Base-by-base conservation (phyloP, 345 rosid species). In the Corymbia maculata region DNA sequence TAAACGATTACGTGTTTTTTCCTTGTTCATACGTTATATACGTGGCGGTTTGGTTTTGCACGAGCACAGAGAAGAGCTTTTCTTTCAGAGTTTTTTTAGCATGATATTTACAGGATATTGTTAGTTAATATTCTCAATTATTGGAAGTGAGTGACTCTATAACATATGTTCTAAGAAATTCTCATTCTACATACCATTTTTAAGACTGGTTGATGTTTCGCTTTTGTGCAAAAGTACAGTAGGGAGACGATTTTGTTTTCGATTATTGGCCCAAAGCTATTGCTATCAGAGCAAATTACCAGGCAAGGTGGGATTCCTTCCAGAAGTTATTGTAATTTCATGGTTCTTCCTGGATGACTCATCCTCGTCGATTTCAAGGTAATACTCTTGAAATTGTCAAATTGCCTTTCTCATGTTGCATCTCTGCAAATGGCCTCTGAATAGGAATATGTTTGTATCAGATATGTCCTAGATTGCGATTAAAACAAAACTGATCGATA, bases 71-170 rank as follows among this genome's bases (percentile, higher is more conserved):
- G 24, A 19, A 70, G 47, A 9, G 47, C 79, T 68, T 68, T 68
- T 32, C 79, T 15, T 36, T 30, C 16, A 1, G 88, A 94, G 93
- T 88, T 94, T 92, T 92, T 22, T 93, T 92, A 13, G 93, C 95
- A n/a, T 95, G 92, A 79, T 90, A 91, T 50, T 61, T 52, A 0
- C 79, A 36, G 42, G 42, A 36, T 36, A 36, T 36, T 36, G 3
- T 36, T 36, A 36, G 4, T 4, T 88, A 93, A 66, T 8, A n/a
- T 14, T n/a, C 15, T n/a, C n/a, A 14, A 66, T 66, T 66, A n/a
- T n/a, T n/a, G 88, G 32, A 95, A 95, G 8, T 53, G 87, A 17
- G 86, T 90, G 7, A 93, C 86, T 82, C 94, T 92, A 26, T 89
- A 89, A 66, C 70, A 51, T 45, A 95, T 90, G 57, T n/a, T n/a